Percentiles rank a stretch among this genome's conserved stretches.
phyloP scores from a whole-genome alignment of 768 basidiomycete species.

The Flagelloscypha sp. region DNA sequence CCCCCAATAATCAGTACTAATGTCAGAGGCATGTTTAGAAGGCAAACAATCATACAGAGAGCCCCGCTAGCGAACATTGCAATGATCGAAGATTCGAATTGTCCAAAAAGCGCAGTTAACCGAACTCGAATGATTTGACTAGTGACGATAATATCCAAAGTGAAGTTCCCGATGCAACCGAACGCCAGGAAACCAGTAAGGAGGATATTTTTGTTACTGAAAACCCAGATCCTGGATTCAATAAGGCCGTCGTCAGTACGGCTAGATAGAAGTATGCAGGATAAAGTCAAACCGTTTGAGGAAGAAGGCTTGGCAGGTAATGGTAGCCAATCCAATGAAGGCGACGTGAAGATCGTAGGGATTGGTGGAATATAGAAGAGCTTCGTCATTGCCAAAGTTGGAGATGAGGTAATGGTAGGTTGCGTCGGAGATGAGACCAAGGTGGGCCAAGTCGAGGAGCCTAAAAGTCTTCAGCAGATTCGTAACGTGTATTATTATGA shows the following conservation, averaged over 20 bases:
- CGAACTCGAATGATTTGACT: slow-evolving; percentile 4
- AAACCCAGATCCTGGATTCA: slow-evolving; percentile 15
- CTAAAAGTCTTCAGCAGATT: slow-evolving; percentile 2
- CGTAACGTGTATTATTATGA: background rate
- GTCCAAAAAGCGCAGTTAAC: slow-evolving; percentile 3
- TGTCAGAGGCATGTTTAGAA: too few species aligned
- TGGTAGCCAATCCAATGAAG: slow-evolving; percentile 8
- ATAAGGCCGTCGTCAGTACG: too few species aligned
- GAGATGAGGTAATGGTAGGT: slow-evolving; percentile 15
- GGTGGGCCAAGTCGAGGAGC: slow-evolving; percentile 13
- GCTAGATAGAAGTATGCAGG: too few species aligned
- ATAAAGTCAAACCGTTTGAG: slow-evolving; percentile 9
- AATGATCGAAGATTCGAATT: slow-evolving; percentile 5
- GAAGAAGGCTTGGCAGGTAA: slow-evolving; percentile 13
- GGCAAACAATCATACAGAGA: slow-evolving; percentile 4
- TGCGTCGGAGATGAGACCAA: slow-evolving; percentile 12
- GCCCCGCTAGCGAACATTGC: slow-evolving; percentile 5
- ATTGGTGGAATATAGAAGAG: slow-evolving; percentile 5
- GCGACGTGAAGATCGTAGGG: slow-evolving; percentile 10
- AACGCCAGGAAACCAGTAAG: slow-evolving; percentile 3
- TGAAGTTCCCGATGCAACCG: slow-evolving; percentile 5
- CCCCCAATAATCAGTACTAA: too few species aligned
- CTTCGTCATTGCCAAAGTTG: slow-evolving; percentile 10
- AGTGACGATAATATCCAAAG: slow-evolving; percentile 7
- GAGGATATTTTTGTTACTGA: slow-evolving; percentile 8